phyloP scores from a whole-genome alignment of 768 basidiomycete genomes.

The Suillus subluteus region DNA sequence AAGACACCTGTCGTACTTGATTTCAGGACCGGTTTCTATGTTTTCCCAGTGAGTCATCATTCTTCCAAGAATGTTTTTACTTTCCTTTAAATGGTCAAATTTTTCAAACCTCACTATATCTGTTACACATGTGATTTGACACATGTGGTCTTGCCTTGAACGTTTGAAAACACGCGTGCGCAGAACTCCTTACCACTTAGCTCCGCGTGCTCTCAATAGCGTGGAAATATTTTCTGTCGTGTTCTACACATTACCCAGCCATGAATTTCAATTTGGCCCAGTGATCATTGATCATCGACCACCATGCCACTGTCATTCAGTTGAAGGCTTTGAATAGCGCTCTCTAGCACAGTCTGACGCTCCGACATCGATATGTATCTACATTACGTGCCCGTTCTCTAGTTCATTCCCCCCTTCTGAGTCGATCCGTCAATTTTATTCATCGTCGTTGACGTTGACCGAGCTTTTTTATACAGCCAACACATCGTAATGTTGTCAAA shows the following conservation, averaged over 20 bases:
- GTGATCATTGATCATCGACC: neutral
- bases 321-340: neutral
- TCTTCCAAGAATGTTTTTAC: neutral
- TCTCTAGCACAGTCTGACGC: neutral
- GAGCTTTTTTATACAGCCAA: constrained; percentile 54
- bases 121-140: neutral
- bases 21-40: constrained; percentile 75
- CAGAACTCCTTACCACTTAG: neutral
- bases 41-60: constrained; percentile 68
- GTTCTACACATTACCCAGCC: neutral
- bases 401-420: neutral
- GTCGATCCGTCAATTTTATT: neutral
- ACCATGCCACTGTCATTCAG: neutral
- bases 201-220: neutral
- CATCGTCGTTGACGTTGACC: no score
- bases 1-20: constrained; percentile 73
- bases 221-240: neutral
- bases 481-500: constrained; percentile 71
- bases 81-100: neutral
- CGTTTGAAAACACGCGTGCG: neutral
- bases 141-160: neutral
- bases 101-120: neutral
- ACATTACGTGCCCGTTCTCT: no score
- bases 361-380: no score
- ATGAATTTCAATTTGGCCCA: neutral